phyloP scores from a whole-genome alignment of 192 early-diverging fungal species.

The Coemansia sp. region DNA sequence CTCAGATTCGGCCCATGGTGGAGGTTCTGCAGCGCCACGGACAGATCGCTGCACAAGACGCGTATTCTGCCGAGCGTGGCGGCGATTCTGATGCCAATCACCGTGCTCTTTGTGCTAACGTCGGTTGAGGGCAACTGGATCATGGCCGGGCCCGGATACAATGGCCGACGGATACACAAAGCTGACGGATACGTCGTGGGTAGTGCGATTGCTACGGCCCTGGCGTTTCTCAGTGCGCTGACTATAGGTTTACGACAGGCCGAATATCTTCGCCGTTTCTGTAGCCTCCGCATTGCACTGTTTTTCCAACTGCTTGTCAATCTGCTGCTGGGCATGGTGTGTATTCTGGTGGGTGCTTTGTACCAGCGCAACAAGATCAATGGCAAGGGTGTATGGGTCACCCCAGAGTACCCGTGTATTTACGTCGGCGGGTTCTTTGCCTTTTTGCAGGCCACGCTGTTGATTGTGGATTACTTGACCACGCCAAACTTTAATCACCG shows the following conservation, averaged over 20 bases:
- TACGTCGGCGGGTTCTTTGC: constrained; percentile 41
- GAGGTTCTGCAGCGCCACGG: constrained; percentile 29
- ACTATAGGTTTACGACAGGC: constrained; percentile 32
- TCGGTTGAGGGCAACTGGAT: constrained; percentile 49
- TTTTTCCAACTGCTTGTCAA: constrained; percentile 32
- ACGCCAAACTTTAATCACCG: constrained; percentile 45
- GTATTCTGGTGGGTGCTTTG: constrained; percentile 27
- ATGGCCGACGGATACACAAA: constrained; percentile 28
- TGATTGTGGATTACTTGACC: constrained; percentile 27
- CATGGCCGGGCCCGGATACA: constrained; percentile 24
- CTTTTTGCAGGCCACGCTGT: constrained; percentile 27
- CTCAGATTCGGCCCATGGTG: constrained; percentile 34
- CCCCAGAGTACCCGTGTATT: constrained; percentile 47
- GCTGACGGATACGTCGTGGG: constrained; percentile 43
- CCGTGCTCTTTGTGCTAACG: constrained; percentile 43
- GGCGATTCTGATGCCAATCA: constrained; percentile 33
- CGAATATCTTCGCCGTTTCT: constrained; percentile 16
- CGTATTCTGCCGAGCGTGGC: constrained; percentile 45
- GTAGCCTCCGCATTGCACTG: constrained; percentile 22
- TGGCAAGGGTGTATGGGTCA: constrained; percentile 29
- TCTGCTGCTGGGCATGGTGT: constrained; percentile 34
- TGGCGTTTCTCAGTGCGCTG: constrained; percentile 43
- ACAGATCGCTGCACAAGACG: constrained; percentile 21
- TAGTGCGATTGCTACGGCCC: constrained; percentile 35
- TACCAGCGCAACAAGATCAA: constrained; percentile 46